Base-by-base conservation (phyloP, 2,329 filamentous ascomycete species). In the Ascochyta viciae-villosae region DNA sequence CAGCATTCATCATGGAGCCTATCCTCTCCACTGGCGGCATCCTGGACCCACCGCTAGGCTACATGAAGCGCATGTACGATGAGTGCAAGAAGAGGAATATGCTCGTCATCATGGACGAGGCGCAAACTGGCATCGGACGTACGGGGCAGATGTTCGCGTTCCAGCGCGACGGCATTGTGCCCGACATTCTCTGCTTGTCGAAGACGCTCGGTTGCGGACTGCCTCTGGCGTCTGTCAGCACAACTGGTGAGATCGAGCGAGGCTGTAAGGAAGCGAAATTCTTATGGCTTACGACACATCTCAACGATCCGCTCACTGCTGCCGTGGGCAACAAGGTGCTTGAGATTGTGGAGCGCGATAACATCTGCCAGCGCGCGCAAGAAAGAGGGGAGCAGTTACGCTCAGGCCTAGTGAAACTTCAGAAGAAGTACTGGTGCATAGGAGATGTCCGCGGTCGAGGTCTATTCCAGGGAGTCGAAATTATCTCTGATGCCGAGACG, bases 1-100 rank as follows among this genome's bases (percentile, higher is more conserved):
- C 87, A 0, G 87, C 87, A 0, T 82, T 86, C 29, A 85, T 89
- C 50, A 71, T 88, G 45, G 86, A 89, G 64, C 84, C 83, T 0
- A 87, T 88, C 33, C 77, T 85, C 0, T 82, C 80, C 0, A 83
- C 82, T 15, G 85, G 82, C 0, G 86, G 87, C 2, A 87, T 89
- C 75, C 80, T 84, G 29, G 82, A 83, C 1, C 77, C 87, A 0
- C 86, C 87, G 0, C 54, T 70, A 0, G 86, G 86, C 0, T 89
- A 89, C 58, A 75, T 89, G 19, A 77, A 77, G 49, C 81, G 80
- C 0, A 74, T 89, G 64, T 84, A 82, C 59, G 66, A 70, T 13
- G 79, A 75, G 29, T 76, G 75, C 49, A 60, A 66, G 23, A 63
- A 60, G 27, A 62, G 72, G 24, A 60, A 59, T 4, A 77, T 76